Base-by-base conservation (phyloP, 352 stramenopile genomes). In the Phytophthora litchii region DNA sequence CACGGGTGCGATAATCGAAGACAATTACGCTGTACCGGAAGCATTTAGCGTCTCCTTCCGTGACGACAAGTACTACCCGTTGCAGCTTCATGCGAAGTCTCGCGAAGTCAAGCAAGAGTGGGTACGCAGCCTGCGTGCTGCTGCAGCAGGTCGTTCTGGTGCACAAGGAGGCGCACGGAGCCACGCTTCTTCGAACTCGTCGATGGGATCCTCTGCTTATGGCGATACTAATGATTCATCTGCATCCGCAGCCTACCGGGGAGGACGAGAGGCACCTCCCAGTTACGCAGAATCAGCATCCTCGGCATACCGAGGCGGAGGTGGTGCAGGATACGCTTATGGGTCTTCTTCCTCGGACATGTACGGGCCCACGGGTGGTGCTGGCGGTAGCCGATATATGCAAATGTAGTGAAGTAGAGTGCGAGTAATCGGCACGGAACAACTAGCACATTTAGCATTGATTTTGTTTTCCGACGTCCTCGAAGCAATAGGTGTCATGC, bases 41-140 rank as follows among this genome's bases (percentile, higher is more conserved):
- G 86, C 86, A 3, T 92, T 95, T 45, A 87, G 79, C 52, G 77
- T 95, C 47, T 82, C 80, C 40, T 95, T 95, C 43, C 68, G 76
- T 14, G 79, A 95, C 21, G 71, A 92, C 55, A 87, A 82, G 61
- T 90, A 92, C 64, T 89, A 88, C 50, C 85, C 86, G 17, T 68
- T 95, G 49, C 80, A 91, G 46, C 64, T 95, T 41, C 86, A 92
- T 51, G 86, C 86, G 48, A 92, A 90, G 69, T 94, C 86, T 12
- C 62, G 74, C 44, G 80, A 90, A 17, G 70, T 77, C 14, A 93
- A 93, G 67, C 72, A 79, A 17, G 83, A 95, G 48, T 95, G 86
- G 86, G 85, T 93, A 27, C 72, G 82, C 13, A 88, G 73, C 56
- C 71, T 95, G 20, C 84, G 86, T 17, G 79, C 78, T 38, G 83